Percentiles rank a stretch among this genome's conserved stretches.
phyloP scores from a whole-genome alignment of 2,329 filamentous ascomycete species.

The Penicillium glabrum region DNA sequence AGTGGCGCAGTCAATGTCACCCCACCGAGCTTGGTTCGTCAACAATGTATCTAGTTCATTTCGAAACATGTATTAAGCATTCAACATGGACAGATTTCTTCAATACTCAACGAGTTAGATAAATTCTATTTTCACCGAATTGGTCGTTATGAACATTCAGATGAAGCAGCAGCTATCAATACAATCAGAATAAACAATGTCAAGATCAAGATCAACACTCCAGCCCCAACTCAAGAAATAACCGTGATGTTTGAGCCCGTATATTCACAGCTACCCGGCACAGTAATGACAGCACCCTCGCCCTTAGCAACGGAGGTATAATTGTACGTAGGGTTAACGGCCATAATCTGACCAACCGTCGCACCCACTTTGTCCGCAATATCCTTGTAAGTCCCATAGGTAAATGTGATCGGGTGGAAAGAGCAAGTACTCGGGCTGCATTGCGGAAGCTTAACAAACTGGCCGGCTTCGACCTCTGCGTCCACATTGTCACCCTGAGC shows the following conservation, averaged over 20 bases:
- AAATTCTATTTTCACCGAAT: too few relatives aligned
- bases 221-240: neutral
- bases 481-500: neutral
- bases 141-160: too few relatives aligned
- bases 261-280: neutral
- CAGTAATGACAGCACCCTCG: conserved; percentile 7
- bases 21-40: neutral
- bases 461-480: neutral
- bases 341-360: conserved; percentile 14
- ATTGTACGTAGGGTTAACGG: conserved; percentile 11
- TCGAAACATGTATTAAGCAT: too few relatives aligned
- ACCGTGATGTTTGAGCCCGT: neutral
- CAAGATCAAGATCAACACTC: too few relatives aligned
- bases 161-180: too few relatives aligned
- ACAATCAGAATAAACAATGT: too few relatives aligned
- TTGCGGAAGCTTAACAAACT: conserved; percentile 10
- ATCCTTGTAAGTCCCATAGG: conserved; percentile 14
- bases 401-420: conserved; percentile 7
- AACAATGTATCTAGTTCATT: too few relatives aligned
- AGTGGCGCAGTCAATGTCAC: neutral
- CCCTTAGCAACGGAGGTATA: conserved; percentile 5
- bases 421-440: conserved; percentile 9
- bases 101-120: too few relatives aligned
- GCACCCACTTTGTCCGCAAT: conserved; percentile 10
- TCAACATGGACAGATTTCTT: too few relatives aligned